Evolutionary conservation across 768 basidiomycete species (phyloP), one percentile per base, ranked within the genome.

Genomic region (Tulasnella sp.): DNA sequence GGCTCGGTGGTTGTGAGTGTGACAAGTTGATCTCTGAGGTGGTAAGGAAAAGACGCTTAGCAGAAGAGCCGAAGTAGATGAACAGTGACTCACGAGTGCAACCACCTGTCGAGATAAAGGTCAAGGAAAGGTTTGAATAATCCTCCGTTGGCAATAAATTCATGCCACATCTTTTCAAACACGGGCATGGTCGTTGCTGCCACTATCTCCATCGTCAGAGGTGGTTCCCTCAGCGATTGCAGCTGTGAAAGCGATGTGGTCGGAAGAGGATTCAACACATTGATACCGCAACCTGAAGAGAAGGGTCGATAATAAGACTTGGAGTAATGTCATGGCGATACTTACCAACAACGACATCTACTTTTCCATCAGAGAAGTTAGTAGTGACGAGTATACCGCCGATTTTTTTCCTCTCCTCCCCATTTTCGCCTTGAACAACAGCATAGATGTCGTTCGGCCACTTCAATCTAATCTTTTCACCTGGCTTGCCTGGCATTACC

Each of bases 401-500:
- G 31, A 96, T 68, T 65, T 99, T 98, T 65, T 74, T 80, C 52
- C 65, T 65, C 57, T 77, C 75, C 4, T 67, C 69, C 3, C 63
- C 66, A 29, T 69, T 77, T 34, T 72, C 69, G 60, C 52, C 61
- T 58, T 12, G 58, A 6, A 63, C 58, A 34, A 78, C 71, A 1
- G 79, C 83, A 59, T 96, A 96, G 3, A 99, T 69, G 59, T 98
- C 95, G 60, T 98, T 98, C 16, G 93, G 95, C 95, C 95, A 98
- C 64, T 96, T 98, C 22, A 98, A 68, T 34, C 79, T 72, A 9
- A 95, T 75, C 12, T 70, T 70, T 2, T 76, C 66, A 10, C 76
- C 79, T 45, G 67, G 70, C 29, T 50, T 63, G 5, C 54, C 76
- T 0, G 81, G 69, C n/a, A 80, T 67, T 1, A 67, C 66, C 2